Evolutionary conservation across 2,329 filamentous ascomycete species (phyloP).

Genomic region (Aspergillus vadensis): DNA sequence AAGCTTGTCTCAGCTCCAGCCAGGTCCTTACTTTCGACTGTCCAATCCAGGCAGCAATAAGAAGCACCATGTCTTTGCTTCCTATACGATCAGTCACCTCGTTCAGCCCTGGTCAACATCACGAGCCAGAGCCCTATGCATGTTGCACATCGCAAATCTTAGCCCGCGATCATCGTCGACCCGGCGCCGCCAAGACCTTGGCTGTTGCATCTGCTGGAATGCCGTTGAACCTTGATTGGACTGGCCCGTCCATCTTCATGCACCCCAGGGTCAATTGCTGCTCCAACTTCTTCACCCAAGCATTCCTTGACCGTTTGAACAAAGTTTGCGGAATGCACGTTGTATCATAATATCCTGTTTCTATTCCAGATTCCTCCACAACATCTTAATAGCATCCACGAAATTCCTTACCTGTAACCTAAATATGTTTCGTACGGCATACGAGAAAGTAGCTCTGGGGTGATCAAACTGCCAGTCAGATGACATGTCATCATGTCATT

Average conservation of each 20-base stretch:
- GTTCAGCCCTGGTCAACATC: background rate
- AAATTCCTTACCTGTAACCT: background rate
- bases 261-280: background rate
- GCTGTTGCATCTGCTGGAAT: constrained; percentile 12
- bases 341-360: background rate
- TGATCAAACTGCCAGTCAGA: too few species aligned
- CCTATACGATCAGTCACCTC: background rate
- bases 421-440: too few species aligned
- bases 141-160: constrained; percentile 6
- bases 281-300: background rate
- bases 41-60: too few species aligned
- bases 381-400: background rate
- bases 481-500: too few species aligned
- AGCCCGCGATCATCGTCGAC: constrained; percentile 4
- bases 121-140: constrained; percentile 1
- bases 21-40: too few species aligned
- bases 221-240: constrained; percentile 2
- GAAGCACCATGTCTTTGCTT: too few species aligned
- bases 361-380: too few species aligned
- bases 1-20: too few species aligned
- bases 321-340: background rate
- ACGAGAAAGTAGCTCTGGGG: too few species aligned
- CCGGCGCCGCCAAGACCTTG: constrained; percentile 16
- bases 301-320: background rate
- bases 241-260: constrained; percentile 6